These are phyloP conservation scores for Trichoderma gamsii DNA, from an alignment of 495 filamentous ascomycete genomes.

Conservation along the genomic window DNA sequence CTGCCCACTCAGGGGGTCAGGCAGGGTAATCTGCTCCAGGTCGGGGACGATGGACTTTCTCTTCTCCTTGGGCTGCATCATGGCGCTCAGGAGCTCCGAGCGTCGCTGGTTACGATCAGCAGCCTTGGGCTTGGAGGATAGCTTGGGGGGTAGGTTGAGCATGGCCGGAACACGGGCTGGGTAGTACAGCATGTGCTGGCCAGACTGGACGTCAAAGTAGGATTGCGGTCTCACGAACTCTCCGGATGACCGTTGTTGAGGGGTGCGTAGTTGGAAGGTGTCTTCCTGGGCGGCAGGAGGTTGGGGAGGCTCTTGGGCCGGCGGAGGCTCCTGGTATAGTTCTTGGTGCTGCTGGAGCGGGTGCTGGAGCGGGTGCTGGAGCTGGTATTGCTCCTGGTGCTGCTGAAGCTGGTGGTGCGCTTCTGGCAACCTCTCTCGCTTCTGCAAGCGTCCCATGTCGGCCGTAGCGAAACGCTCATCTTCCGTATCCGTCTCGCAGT, in stretches of 20 bases:
- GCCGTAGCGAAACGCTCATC: constrained; percentile 18
- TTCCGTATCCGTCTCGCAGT: constrained; percentile 55
- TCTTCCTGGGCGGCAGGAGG: constrained; percentile 5
- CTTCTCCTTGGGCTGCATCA: constrained; percentile 26
- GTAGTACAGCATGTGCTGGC: constrained; percentile 84
- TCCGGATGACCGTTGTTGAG: constrained; percentile 18
- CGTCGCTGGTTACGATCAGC: constrained; percentile 61
- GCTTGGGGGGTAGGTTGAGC: constrained; percentile 82
- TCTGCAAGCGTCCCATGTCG: constrained; percentile 25
- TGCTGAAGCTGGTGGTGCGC: background rate
- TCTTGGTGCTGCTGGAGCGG: background rate
- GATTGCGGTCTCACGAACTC: constrained; percentile 46
- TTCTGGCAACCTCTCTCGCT: constrained; percentile 11
- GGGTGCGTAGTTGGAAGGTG: background rate
- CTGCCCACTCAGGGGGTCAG: constrained; percentile 35
- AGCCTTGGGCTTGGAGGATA: constrained; percentile 66
- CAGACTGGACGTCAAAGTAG: constrained; percentile 57
- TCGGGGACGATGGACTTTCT: constrained; percentile 17
- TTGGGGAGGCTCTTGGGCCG: background rate
- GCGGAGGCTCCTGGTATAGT: background rate
- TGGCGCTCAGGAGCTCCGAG: constrained; percentile 52
- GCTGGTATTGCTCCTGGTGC: background rate
- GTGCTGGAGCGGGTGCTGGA: background rate
- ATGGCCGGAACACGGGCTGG: constrained; percentile 90
- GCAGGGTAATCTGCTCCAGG: constrained; percentile 35